phyloP scores from a whole-genome alignment of 2,329 filamentous ascomycete genomes.

The Microcyclospora tardicrescens region DNA sequence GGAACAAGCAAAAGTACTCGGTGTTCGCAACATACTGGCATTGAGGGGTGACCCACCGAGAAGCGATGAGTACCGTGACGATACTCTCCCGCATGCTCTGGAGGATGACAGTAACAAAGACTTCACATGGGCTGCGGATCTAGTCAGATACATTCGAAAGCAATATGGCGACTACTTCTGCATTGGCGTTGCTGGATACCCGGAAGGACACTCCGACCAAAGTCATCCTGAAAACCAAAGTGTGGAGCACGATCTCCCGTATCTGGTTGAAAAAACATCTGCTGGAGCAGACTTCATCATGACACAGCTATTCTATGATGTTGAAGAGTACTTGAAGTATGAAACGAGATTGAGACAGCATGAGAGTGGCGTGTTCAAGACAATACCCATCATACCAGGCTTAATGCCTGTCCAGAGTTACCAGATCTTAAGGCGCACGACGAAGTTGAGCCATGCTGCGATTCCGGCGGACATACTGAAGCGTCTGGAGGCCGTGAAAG shows the following conservation, averaged over 20 bases:
- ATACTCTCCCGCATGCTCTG: constrained; percentile 42
- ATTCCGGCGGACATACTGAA: constrained; percentile 59
- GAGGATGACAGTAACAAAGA: constrained; percentile 55
- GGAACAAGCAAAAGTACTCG: constrained; percentile 78
- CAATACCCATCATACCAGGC: constrained; percentile 81
- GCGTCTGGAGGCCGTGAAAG: constrained; percentile 59
- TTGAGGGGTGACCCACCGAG: constrained; percentile 83
- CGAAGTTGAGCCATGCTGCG: constrained; percentile 83
- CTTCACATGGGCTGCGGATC: constrained; percentile 77
- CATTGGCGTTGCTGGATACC: constrained; percentile 86
- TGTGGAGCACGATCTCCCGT: constrained; percentile 59
- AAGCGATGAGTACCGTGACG: constrained; percentile 70
- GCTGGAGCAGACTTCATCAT: constrained; percentile 96
- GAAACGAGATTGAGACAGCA: constrained; percentile 67
- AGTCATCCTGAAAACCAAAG: constrained; percentile 69
- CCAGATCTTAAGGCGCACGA: constrained; percentile 84
- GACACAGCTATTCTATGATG: constrained; percentile 94
- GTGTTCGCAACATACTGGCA: constrained; percentile 87
- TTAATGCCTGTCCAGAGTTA: constrained; percentile 98
- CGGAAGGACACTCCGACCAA: constrained; percentile 88
- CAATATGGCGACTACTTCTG: constrained; percentile 91
- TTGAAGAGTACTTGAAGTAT: constrained; percentile 67
- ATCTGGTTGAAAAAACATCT: constrained; percentile 75
- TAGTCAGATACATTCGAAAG: constrained; percentile 78
- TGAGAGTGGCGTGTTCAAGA: constrained; percentile 71